Conservation (phyloP, 108 stramenopile species). For the Pinguiococcus pyrenoidosus region DNA sequence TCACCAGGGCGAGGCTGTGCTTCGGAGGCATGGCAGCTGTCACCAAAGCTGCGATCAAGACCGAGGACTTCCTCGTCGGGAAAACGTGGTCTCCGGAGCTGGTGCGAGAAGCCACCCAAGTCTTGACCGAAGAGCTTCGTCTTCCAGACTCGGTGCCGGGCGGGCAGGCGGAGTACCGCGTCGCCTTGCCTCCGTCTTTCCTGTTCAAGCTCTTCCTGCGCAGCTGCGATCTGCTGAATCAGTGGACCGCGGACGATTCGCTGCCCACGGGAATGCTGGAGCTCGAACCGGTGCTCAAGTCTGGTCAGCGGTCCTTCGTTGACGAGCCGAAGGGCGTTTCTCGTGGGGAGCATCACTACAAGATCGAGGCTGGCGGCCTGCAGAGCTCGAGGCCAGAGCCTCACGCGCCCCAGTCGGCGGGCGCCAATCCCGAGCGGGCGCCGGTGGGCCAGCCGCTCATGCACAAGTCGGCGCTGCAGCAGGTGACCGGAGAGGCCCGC, state of each 20-base stretch:
- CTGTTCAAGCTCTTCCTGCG: constrained; percentile 65
- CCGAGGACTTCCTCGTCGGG: constrained; percentile 28
- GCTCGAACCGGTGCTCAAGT: constrained; percentile 5
- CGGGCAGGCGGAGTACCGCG: constrained; percentile 74
- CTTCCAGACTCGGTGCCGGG: constrained; percentile 68
- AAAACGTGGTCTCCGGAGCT: constrained; percentile 41
- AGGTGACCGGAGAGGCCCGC: constrained; percentile 76
- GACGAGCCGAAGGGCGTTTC: constrained; percentile 57
- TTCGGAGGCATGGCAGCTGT: constrained; percentile 89
- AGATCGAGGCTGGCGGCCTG: constrained; percentile 8
- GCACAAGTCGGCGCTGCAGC: constrained; percentile 66
- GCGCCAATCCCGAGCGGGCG: background rate
- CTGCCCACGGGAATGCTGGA: constrained; percentile 25
- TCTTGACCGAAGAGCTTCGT: constrained; percentile 53
- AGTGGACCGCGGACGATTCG: constrained; percentile 13
- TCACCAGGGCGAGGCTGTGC: constrained; percentile 54
- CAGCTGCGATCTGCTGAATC: background rate
- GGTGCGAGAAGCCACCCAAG: constrained; percentile 46
- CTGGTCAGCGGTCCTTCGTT: constrained; percentile 50
- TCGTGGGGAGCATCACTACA: constrained; percentile 56
- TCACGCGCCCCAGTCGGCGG: constrained; percentile 9
- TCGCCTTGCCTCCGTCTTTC: constrained; percentile 68
- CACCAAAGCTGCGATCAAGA: constrained; percentile 56
- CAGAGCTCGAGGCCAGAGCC: constrained; percentile 17
- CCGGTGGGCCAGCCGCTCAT: constrained; percentile 53